Base-by-base conservation (phyloP, 805 yeast species). In the Myxozyma kluyveri region DNA sequence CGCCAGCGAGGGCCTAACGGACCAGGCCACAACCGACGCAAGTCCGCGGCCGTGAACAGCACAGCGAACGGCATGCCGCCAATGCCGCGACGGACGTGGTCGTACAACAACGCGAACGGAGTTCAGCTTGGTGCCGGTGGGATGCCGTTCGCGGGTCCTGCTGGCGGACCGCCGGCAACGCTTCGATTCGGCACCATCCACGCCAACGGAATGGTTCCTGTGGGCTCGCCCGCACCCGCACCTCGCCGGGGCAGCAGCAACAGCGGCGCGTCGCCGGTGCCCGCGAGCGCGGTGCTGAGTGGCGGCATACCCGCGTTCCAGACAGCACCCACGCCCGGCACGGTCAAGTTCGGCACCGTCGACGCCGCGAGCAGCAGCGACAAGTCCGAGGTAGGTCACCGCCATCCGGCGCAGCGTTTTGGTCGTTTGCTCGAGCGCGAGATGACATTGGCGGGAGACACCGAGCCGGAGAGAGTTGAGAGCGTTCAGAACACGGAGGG, bases 161-260 rank as follows among this genome's bases (percentile, higher is more conserved):
- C 33, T 9, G 12, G 23, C 17, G 50, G 43, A 7, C 22, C 42
- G 36, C 41, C 52, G 9, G 49, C 50, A 5, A 45, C 52, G 6
- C 50, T 56, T 27, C 61, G 51, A 46, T 57, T 57, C 37, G 61
- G 61, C 21, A 47, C 61, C 3, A 54, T 57, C 31, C 45, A 45
- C 22, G 45, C 49, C 14, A 32, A 37, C 43, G 45, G 49, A 19
- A 23, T 36, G 14, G 40, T 23, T 18, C 4, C 45, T 5, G n/a
- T n/a, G n/a, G n/a, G n/a, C n/a, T n/a, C n/a, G n/a, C n/a, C n/a
- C n/a, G n/a, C n/a, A n/a, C n/a, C n/a, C n/a, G n/a, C n/a, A n/a
- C n/a, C n/a, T n/a, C n/a, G n/a, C n/a, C n/a, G n/a, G n/a, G n/a
- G n/a, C n/a, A n/a, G n/a, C n/a, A n/a, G n/a, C n/a, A n/a, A n/a